These are phyloP conservation scores for Houttuynia cordata DNA, from an alignment of 164 flowering plant genomes.

Conservation along the genomic window DNA sequence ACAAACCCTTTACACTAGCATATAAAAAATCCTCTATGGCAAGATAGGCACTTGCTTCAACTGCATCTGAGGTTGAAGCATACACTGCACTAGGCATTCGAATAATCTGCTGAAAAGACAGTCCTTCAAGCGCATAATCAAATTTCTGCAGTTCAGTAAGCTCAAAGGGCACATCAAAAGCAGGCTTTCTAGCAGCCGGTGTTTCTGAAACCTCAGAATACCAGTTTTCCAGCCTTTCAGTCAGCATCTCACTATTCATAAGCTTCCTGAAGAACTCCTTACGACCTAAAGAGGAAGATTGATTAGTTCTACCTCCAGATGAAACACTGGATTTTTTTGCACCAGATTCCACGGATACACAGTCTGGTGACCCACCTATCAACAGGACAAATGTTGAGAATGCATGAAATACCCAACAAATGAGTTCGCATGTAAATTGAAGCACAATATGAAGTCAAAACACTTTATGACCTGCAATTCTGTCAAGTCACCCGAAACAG, in stretches of 20 bases:
- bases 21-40: conserved; percentile 89
- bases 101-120: conserved; percentile 74
- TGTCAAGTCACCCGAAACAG: no score
- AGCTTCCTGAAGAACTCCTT: conserved; percentile 70
- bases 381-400: background rate
- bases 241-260: conserved; percentile 45
- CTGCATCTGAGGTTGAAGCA: conserved; percentile 67
- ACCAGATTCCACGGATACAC: conserved; percentile 64
- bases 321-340: conserved; percentile 61
- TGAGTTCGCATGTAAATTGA: no score
- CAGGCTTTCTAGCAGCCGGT: conserved; percentile 14
- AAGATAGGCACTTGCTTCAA: conserved; percentile 66
- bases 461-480: no score
- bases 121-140: conserved; percentile 83
- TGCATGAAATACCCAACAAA: no score
- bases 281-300: conserved; percentile 18
- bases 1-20: conserved; percentile 71
- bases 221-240: conserved; percentile 49
- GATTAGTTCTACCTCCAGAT: conserved; percentile 33
- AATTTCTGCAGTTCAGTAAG: conserved; percentile 78
- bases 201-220: conserved; percentile 32
- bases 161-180: conserved; percentile 76
- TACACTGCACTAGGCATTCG: conserved; percentile 84
- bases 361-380: conserved; percentile 65
- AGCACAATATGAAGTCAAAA: no score